phyloP scores from a whole-genome alignment of 2,329 filamentous ascomycete species.

The Tolypocladium amazonense region DNA sequence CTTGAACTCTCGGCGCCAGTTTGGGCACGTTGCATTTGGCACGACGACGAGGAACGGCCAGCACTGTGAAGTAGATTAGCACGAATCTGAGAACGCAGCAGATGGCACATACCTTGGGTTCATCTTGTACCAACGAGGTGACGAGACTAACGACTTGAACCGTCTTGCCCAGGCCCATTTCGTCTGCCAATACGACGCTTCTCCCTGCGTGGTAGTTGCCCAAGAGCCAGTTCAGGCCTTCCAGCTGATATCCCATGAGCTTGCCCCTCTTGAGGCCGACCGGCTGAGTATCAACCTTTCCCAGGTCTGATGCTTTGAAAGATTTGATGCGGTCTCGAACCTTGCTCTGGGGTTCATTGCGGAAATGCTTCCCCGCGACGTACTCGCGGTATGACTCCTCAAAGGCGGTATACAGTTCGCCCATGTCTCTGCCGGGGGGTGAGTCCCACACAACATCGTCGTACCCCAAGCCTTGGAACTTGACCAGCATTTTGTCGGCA shows the following conservation, averaged over 20 bases:
- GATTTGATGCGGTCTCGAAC: slow-evolving; percentile 59
- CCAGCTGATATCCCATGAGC: slow-evolving; percentile 86
- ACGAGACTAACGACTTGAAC: slow-evolving; percentile 84
- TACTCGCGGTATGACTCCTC: slow-evolving; percentile 77
- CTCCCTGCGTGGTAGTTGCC: slow-evolving; percentile 75
- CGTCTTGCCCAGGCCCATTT: slow-evolving; percentile 97
- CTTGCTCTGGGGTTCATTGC: slow-evolving; percentile 38
- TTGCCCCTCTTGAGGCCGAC: slow-evolving; percentile 63
- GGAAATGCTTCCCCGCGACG: slow-evolving; percentile 66
- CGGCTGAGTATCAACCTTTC: slow-evolving; percentile 63
- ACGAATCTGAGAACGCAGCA: neutral
- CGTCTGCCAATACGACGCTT: slow-evolving; percentile 88
- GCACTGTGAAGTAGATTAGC: slow-evolving; percentile 32
- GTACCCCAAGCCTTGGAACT: slow-evolving; percentile 86
- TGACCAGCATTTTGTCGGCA: slow-evolving; percentile 68
- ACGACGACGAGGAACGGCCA: slow-evolving; percentile 92
- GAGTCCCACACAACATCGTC: slow-evolving; percentile 86
- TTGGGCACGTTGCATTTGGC: slow-evolving; percentile 91
- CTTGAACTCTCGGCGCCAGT: slow-evolving; percentile 95
- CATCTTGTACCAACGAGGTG: slow-evolving; percentile 57
- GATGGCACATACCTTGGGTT: slow-evolving; percentile 29
- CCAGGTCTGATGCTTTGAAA: slow-evolving; percentile 58
- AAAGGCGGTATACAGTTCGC: slow-evolving; percentile 68
- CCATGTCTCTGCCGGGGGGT: slow-evolving; percentile 56
- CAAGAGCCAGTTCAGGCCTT: slow-evolving; percentile 91